Percentiles rank a stretch among this genome's conserved stretches.
These are phyloP conservation scores for Mucor mucedo DNA, from an alignment of 371 early-diverging fungal species.

Conservation along the genomic window DNA sequence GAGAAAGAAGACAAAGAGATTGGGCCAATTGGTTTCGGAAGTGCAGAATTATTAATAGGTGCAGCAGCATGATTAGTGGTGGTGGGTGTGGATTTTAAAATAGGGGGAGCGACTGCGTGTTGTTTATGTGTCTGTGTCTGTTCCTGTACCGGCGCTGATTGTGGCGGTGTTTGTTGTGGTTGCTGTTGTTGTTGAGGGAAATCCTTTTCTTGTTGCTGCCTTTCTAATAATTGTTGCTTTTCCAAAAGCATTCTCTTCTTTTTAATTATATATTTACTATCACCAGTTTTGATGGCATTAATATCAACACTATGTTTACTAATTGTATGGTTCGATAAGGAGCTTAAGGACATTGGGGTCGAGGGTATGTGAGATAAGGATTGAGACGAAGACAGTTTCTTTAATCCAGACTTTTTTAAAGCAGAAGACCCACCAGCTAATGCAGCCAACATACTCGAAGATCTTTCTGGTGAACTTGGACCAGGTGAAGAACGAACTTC, in stretches of 20 bases:
- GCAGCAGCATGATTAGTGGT: not conserved
- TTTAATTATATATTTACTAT: conserved; percentile 30
- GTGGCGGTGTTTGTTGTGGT: not conserved
- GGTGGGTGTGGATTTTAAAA: conserved; percentile 10
- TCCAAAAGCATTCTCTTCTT: conserved; percentile 26
- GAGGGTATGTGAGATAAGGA: conserved; percentile 6
- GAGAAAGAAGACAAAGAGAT: conserved; percentile 15
- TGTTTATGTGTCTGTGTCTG: not conserved
- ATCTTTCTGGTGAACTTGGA: conserved; percentile 8
- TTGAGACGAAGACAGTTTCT: conserved; percentile 9
- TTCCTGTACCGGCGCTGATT: not conserved
- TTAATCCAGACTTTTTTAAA: conserved; percentile 16
- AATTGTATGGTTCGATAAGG: conserved; percentile 13
- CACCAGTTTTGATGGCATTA: conserved; percentile 25
- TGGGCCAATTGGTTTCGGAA: conserved; percentile 4
- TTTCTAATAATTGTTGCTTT: conserved; percentile 14
- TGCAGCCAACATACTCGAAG: conserved; percentile 41
- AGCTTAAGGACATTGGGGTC: conserved; percentile 10
- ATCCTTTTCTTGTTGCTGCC: conserved; percentile 10
- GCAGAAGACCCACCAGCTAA: conserved; percentile 37
- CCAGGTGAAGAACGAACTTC: conserved; percentile 20
- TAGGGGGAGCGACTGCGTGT: not conserved
- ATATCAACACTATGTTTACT: conserved; percentile 28
- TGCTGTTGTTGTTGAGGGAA: not conserved
- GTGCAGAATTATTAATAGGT: not conserved